Conservation (phyloP, 768 basidiomycete species). For the Lentinus tigrinus region DNA sequence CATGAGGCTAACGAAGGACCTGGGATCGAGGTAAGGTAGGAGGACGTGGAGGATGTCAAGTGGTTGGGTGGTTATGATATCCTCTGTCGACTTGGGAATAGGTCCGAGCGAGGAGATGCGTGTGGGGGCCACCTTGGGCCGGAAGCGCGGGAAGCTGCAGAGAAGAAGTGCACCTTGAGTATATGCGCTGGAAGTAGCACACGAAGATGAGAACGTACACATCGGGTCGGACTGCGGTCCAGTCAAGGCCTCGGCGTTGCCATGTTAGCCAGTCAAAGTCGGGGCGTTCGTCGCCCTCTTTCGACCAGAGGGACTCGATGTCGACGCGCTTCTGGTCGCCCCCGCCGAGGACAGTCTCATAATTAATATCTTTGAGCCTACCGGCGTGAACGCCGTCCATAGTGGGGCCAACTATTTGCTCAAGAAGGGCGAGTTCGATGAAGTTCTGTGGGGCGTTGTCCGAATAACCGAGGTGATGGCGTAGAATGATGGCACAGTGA, state of each 20-base stretch:
- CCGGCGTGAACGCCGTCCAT: conserved; percentile 17
- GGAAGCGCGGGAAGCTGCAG: conserved; percentile 28
- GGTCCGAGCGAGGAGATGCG: conserved; percentile 10
- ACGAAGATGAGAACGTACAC: conserved; percentile 6
- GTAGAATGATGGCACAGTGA: conserved; percentile 23
- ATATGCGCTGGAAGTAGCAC: neutral
- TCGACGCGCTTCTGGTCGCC: conserved; percentile 19
- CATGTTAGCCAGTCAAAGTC: conserved; percentile 25
- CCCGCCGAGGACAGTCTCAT: conserved; percentile 17
- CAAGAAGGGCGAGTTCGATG: conserved; percentile 18
- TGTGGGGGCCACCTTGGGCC: conserved; percentile 5
- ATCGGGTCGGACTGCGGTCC: conserved; percentile 12
- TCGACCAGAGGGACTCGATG: conserved; percentile 23
- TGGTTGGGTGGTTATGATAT: conserved; percentile 21
- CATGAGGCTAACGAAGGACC: conserved; percentile 22
- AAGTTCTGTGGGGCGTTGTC: conserved; percentile 3
- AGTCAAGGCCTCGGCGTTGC: conserved; percentile 11
- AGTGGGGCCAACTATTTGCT: conserved; percentile 25
- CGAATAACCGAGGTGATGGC: conserved; percentile 18
- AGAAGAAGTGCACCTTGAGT: neutral
- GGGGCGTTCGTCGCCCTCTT: neutral
- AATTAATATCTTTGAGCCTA: conserved; percentile 19
- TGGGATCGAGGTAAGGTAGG: conserved; percentile 21
- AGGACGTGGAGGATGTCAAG: conserved; percentile 25
- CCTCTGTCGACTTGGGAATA: conserved; percentile 2